Conservation (phyloP, 192 early-diverging fungal species). For the Lobosporangium transversale region DNA sequence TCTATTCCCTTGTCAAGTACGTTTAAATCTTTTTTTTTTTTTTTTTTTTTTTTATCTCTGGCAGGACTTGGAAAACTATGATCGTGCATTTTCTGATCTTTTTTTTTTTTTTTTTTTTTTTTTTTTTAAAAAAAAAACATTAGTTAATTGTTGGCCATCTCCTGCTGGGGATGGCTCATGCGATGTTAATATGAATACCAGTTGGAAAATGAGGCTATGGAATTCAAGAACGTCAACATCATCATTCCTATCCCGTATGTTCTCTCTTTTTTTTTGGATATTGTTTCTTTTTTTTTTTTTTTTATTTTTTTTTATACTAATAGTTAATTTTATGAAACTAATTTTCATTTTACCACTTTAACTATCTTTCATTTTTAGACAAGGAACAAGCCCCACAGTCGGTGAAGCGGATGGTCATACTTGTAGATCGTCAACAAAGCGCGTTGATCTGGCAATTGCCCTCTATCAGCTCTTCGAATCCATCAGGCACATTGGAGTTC, state of each 20-base stretch:
- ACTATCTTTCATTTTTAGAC: too few relatives aligned
- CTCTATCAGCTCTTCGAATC: slow-evolving; percentile 80
- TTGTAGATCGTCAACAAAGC: slow-evolving; percentile 74
- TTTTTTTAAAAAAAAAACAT: background rate
- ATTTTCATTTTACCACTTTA: too few relatives aligned
- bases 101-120: background rate
- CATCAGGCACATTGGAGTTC: slow-evolving; percentile 87
- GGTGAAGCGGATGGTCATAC: slow-evolving; percentile 89
- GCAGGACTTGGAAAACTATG: background rate
- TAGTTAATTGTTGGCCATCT: too few relatives aligned
- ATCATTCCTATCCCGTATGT: slow-evolving; percentile 87
- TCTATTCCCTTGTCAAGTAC: slow-evolving; percentile 83
- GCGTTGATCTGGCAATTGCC: slow-evolving; percentile 89
- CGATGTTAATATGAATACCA: slow-evolving; percentile 99
- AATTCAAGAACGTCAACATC: slow-evolving; percentile 87
- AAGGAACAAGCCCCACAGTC: slow-evolving; percentile 76
- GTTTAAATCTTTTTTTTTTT: too few relatives aligned
- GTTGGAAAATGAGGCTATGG: slow-evolving; percentile 75
- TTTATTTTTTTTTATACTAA: background rate
- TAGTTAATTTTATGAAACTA: too few relatives aligned
- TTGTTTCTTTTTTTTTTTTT: background rate
- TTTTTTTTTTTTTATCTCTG: background rate
- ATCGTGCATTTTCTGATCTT: too few relatives aligned
- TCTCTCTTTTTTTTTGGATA: background rate
- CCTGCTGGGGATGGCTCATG: slow-evolving; percentile 84